Conservation (phyloP, 2,329 filamentous ascomycete species). For the Pyricularia pennisetigena region DNA sequence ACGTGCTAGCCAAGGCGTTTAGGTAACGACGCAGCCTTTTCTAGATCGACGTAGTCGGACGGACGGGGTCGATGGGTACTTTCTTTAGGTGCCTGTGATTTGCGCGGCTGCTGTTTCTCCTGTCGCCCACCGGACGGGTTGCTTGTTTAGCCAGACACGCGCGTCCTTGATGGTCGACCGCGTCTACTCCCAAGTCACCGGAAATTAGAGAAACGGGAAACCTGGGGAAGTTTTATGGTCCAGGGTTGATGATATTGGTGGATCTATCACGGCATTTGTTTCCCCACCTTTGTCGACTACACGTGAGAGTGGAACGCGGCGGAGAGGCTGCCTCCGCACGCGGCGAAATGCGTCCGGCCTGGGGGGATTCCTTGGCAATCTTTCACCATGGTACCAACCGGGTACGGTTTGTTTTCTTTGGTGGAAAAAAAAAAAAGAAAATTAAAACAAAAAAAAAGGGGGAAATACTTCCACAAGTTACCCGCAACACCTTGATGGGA, state of each 20-base stretch:
- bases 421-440: not conserved
- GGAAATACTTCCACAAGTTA: not conserved
- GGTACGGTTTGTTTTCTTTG: not conserved
- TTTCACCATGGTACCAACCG: not conserved
- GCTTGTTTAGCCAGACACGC: too few relatives aligned
- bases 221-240: not conserved
- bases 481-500: not conserved
- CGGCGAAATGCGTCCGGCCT: not conserved
- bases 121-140: too few relatives aligned
- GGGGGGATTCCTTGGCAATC: not conserved
- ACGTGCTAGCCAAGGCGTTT: too few relatives aligned
- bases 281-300: not conserved
- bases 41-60: too few relatives aligned
- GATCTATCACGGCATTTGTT: not conserved
- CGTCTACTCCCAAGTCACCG: not conserved
- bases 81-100: too few relatives aligned
- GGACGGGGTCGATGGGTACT: too few relatives aligned
- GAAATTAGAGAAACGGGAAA: not conserved
- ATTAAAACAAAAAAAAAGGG: not conserved
- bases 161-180: not conserved
- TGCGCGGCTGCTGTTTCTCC: too few relatives aligned
- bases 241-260: not conserved
- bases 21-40: too few relatives aligned
- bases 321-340: not conserved
- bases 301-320: not conserved